Evolutionary conservation across 2,329 filamentous ascomycete species (phyloP), one percentile per base, ranked within the genome.

Genomic region (Boeremia exigua): DNA sequence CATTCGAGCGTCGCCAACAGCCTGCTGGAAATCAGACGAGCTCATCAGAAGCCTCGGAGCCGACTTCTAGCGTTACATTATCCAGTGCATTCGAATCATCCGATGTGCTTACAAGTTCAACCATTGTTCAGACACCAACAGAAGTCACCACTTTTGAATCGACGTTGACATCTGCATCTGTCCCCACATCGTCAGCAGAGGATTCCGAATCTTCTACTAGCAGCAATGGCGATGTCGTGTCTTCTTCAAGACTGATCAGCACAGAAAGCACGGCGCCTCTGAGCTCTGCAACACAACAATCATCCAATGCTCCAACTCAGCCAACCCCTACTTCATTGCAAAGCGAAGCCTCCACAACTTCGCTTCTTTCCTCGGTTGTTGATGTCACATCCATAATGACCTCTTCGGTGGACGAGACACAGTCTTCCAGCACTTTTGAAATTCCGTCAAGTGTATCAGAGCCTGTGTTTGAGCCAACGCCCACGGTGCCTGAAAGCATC

Each of bases 21-120:
- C 17, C 43, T 30, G 44, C 54, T 17, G 33, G 9, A 12, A 63
- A 65, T 44, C 37, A 30, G 5, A 65, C 60, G 7, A 54, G 33
- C 27, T 19, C 36, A 15, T 36, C 42, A 11, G 40, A 49, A 14
- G 39, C 4, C 10, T 6, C 28, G 29, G 9, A 12, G 11, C 15
- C 47, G 10, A 43, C 27, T 19, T 39, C 53, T 27, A 47, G n/a
- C 9, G 9, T 5, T 43, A 6, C 10, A 29, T 23, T 17, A 11
- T 34, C 42, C 12, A 47, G 9, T 17, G 1, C 9, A 12, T 27
- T 42, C 7, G 17, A 4, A 6, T 3, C 30, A 12, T 32, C 53
- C 1, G 15, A 47, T 9, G 4, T 14, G 8, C 9, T 32, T 2
- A 30, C 42, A 7, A 29, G 23, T 8, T 48, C 37, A 12, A 46